Evolutionary conservation across 306 rosid genomes (phyloP), one percentile per base, ranked within the genome.

Genomic region (Sophora flavescens): DNA sequence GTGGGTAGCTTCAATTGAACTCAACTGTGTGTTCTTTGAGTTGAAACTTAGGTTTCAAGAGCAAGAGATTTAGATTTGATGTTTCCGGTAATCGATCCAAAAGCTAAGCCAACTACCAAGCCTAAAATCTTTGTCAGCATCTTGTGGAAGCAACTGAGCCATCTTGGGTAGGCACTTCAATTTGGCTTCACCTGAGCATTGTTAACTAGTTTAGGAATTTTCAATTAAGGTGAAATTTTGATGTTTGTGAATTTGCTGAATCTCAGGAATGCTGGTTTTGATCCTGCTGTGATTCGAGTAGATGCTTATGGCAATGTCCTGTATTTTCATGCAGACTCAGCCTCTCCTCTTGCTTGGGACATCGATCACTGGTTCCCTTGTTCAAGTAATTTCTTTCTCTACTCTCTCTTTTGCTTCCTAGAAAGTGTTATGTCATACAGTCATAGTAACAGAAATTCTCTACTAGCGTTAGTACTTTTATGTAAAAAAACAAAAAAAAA

Each of bases 281-380:
- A 96, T 75, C 99, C 99, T 17, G 86, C 93, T 1, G 93, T 89
- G 16, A 91, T 96, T 77, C 91, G 99, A 78, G 94, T 96, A 0
- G 98, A 96, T 74, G 87, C 78, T 3, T 88, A 89, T 48, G 98
- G 99, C 42, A 96, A 96, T 84, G 99, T 96, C 8, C 85, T 96
- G 8, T 88, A 96, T 76, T 96, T 78, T 83, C 97, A 93, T 67
- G 99, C 99, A 8, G 99, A 96, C 71, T 89, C 97, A 14, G 91
- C 93, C 4, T 96, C 99, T 77, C 97, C 99, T 56, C 89, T 96
- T 30, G 93, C 99, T 83, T 96, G 99, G 99, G 98, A 93, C 17
- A 78, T 96, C 13, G 97, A 96, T 86, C 99, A 96, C 47, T 96
- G 97, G 97, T 96, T 96, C 87, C 99, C 99, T 73, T 86, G 93